Conservation (phyloP, 2,329 filamentous ascomycete genomes). For the Coleophoma cylindrospora region DNA sequence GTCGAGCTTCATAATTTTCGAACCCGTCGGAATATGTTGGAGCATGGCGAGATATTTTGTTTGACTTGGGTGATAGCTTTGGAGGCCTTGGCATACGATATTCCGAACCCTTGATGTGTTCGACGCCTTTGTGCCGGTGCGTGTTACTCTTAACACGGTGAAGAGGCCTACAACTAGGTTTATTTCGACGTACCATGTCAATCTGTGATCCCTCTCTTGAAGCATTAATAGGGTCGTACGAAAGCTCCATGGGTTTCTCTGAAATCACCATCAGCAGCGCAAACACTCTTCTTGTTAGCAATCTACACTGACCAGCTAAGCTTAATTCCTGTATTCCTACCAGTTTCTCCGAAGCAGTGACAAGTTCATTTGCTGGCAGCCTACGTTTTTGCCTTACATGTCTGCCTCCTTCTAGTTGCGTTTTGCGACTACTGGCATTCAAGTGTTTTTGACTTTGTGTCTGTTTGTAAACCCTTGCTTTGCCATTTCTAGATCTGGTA, state of each 20-base stretch:
- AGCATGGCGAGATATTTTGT: background rate
- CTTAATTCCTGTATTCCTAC: no score
- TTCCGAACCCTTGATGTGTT: constrained; percentile 6
- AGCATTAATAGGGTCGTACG: constrained; percentile 15
- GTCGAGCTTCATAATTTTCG: constrained; percentile 16
- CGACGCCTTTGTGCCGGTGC: constrained; percentile 1
- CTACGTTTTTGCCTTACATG: background rate
- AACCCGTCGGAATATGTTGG: constrained; percentile 20
- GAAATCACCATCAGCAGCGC: background rate
- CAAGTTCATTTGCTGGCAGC: constrained; percentile 14
- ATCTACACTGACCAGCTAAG: background rate
- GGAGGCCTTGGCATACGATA: constrained; percentile 16
- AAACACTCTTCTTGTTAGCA: background rate
- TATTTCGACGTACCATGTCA: background rate
- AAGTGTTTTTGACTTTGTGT: no score
- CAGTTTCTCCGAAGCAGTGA: constrained; percentile 1
- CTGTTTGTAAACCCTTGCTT: no score
- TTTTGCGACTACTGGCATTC: no score
- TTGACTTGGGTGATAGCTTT: background rate
- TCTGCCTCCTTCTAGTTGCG: no score
- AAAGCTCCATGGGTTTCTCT: constrained; percentile 5
- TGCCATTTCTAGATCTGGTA: no score
- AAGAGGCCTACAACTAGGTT: background rate
- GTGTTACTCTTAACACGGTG: background rate
- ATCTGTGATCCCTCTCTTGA: no score